phyloP scores from a whole-genome alignment of 2,329 filamentous ascomycete species.

The Zymoseptoria crescenta region DNA sequence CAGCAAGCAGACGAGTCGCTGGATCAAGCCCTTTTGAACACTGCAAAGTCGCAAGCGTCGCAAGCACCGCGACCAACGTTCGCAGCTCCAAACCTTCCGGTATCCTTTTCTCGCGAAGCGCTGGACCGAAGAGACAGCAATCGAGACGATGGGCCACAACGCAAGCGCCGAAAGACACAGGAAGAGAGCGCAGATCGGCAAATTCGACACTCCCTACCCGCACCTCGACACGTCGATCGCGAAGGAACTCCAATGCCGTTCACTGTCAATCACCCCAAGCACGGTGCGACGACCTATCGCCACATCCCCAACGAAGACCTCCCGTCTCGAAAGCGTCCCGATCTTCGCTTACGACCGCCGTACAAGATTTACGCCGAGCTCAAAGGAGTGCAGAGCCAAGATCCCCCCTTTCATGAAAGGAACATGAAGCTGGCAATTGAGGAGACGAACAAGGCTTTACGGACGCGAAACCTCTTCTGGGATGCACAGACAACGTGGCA shows the following conservation, averaged over 20 bases:
- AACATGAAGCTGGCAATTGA: background rate
- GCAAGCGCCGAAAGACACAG: background rate
- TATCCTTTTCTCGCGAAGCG: background rate
- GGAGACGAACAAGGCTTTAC: background rate
- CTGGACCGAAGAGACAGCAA: background rate
- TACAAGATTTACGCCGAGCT: background rate
- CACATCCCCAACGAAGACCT: background rate
- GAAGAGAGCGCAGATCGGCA: background rate
- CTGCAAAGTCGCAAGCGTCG: background rate
- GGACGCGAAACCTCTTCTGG: background rate
- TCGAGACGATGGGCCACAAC: background rate
- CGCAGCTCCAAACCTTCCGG: background rate
- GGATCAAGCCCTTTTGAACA: background rate
- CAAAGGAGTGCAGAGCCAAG: background rate
- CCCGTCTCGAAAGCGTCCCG: background rate
- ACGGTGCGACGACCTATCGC: background rate
- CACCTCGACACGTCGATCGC: background rate
- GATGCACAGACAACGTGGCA: background rate
- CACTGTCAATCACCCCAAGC: background rate
- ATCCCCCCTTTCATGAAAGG: background rate
- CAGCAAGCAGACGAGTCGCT: background rate
- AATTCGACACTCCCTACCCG: background rate
- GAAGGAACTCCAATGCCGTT: background rate
- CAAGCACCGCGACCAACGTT: background rate
- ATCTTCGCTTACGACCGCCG: background rate